Base-by-base conservation (phyloP, 345 rosid species). In the Citrus sinensis region DNA sequence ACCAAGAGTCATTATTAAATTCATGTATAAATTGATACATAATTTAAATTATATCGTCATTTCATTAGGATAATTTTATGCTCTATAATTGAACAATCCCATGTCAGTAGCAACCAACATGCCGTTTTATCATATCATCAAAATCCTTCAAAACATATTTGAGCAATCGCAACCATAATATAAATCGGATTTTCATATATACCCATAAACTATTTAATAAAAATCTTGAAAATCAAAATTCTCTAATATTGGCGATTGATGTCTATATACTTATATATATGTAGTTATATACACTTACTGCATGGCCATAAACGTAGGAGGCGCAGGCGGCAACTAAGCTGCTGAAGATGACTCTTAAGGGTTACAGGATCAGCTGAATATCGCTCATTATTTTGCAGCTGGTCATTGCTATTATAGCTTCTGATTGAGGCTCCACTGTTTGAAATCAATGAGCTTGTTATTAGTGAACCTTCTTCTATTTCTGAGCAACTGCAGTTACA, bases 241-340 rank as follows among this genome's bases (percentile, higher is more conserved):
- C 51, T 46, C 9, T 3, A 46, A 46, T 3, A 13, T 46, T 1
- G 51, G 16, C 17, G 17, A 46, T 11, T 46, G 16, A 46, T 46
- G 1, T 46, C 4, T 46, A 13, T 46, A 11, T 46, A 13, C 0
- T 2, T 46, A 46, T 46, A 46, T 0, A 46, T 11, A 46, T 3
- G 13, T 1, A 46, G 5, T 46, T 46, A 46, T 11, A 46, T 3
- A 11, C 51, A 76, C 83, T 67, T 70, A 85, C 87, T 0, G 85
- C 79, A 66, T 60, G 82, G 54, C 87, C 87, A 59, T 76, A 85
- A n/a, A 58, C 83, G 68, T 67, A 82, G 29, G 85, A 82, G 8
- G 83, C 85, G 35, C 85, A 76, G 54, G 77, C 83, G 16, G 83
- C 85, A 22, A 79, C 75, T 19, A 76, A 64, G 32, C 79, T 72